Evolutionary conservation across 805 yeast species (phyloP).

Genomic region (Yamadazyma ubonensis): DNA sequence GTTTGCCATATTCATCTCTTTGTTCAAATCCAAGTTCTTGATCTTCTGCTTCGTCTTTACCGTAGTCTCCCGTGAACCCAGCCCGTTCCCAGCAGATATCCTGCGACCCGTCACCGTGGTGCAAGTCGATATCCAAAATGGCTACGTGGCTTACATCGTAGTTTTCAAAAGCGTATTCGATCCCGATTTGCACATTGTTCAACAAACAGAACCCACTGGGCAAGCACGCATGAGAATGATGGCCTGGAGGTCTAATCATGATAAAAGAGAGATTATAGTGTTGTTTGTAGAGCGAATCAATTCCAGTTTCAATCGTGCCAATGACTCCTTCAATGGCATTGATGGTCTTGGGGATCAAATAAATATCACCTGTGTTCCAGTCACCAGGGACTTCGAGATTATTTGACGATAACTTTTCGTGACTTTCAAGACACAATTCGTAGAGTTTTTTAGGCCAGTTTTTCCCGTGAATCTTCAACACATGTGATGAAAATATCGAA

Average conservation of each 20-base stretch:
- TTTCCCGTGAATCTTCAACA: conserved; percentile 67
- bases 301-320: conserved; percentile 71
- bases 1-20: conserved; percentile 49
- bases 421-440: conserved; percentile 59
- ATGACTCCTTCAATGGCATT: conserved; percentile 74
- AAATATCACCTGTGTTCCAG: conserved; percentile 85
- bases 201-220: conserved; percentile 84
- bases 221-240: conserved; percentile 78
- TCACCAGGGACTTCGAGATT: conserved; percentile 73
- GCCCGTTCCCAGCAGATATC: conserved; percentile 82
- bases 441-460: conserved; percentile 64
- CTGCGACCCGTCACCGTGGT: conserved; percentile 89
- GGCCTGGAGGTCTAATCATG: conserved; percentile 81
- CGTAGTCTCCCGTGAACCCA: conserved; percentile 50
- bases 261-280: conserved; percentile 54
- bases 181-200: conserved; percentile 78
- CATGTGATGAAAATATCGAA: conserved; percentile 57
- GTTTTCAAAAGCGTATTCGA: conserved; percentile 66
- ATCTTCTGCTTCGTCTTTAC: conserved; percentile 48
- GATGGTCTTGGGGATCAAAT: conserved; percentile 62
- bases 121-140: conserved; percentile 78
- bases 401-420: conserved; percentile 48
- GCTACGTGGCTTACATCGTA: conserved; percentile 77
- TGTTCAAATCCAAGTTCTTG: conserved; percentile 29
- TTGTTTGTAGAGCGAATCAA: conserved; percentile 43